phyloP scores from a whole-genome alignment of 2,329 filamentous ascomycete species.

The Claviceps capensis region DNA sequence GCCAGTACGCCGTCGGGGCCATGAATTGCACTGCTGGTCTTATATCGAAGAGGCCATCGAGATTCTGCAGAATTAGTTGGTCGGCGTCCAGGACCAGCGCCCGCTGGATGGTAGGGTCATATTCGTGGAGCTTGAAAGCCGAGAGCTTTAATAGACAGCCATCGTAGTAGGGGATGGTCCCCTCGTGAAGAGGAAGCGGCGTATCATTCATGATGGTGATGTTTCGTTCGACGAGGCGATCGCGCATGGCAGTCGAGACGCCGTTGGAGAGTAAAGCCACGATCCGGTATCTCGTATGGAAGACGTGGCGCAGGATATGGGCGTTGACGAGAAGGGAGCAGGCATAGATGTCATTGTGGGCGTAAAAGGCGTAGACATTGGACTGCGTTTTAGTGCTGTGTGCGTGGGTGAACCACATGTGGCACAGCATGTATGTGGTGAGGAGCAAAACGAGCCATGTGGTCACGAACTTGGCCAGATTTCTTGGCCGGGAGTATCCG shows the following conservation, averaged over 20 bases:
- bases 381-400: not conserved
- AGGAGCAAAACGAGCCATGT: not conserved
- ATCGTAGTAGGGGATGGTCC: slow-evolving; percentile 4
- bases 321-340: slow-evolving; percentile 10
- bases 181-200: slow-evolving; percentile 6
- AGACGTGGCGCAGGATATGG: slow-evolving; percentile 4
- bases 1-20: slow-evolving; percentile 9
- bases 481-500: not conserved
- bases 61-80: slow-evolving; percentile 9
- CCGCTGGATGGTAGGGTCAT: slow-evolving; percentile 5
- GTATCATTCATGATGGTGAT: slow-evolving; percentile 4
- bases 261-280: slow-evolving; percentile 6
- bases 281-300: slow-evolving; percentile 6
- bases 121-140: slow-evolving; percentile 9
- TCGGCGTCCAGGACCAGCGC: slow-evolving; percentile 9
- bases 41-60: slow-evolving; percentile 8
- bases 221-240: not conserved
- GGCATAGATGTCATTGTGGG: slow-evolving; percentile 8
- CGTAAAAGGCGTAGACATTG: slow-evolving; percentile 11
- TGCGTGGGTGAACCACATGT: not conserved
- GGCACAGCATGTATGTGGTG: not conserved
- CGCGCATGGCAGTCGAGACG: slow-evolving; percentile 6
- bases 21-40: slow-evolving; percentile 3
- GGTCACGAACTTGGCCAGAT: not conserved
- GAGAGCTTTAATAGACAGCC: slow-evolving; percentile 9